Percentiles rank a stretch among this genome's conserved stretches.
These are phyloP conservation scores for Fennellomyces sp. DNA, from an alignment of 371 early-diverging fungal genomes.

Conservation along the genomic window DNA sequence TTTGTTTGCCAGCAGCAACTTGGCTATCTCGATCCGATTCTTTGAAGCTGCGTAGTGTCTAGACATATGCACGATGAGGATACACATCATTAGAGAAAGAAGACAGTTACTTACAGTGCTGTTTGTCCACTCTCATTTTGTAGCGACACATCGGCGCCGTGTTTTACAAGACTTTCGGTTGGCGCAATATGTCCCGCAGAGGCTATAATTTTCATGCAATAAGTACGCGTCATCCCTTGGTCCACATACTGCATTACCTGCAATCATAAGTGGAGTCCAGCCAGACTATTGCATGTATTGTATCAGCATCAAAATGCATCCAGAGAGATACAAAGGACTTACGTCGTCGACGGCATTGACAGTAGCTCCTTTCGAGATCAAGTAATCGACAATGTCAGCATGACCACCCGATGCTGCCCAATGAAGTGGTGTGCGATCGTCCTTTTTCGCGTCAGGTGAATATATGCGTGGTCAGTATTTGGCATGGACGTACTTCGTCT, in stretches of 20 bases:
- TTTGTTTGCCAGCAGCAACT: conserved; percentile 41
- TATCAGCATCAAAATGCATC: neutral
- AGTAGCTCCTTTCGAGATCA: conserved; percentile 61
- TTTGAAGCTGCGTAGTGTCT: conserved; percentile 65
- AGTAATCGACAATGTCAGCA: conserved; percentile 61
- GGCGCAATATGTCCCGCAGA: conserved; percentile 58
- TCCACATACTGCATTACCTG: conserved; percentile 35
- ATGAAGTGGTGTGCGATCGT: conserved; percentile 40
- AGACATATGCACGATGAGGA: neutral
- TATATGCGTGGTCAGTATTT: conserved; percentile 12
- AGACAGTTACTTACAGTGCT: conserved; percentile 44
- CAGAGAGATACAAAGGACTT: conserved; percentile 7
- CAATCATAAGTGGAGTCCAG: conserved; percentile 68
- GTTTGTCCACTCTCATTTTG: conserved; percentile 60
- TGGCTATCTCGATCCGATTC: conserved; percentile 50
- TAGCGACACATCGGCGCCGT: conserved; percentile 46
- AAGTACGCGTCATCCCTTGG: neutral
- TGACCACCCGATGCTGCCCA: conserved; percentile 76
- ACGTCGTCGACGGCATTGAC: conserved; percentile 62
- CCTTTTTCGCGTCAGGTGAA: conserved; percentile 36
- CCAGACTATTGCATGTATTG: conserved; percentile 33
- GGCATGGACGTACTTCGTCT: conserved; percentile 51
- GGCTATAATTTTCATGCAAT: conserved; percentile 22
- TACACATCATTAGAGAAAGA: neutral
- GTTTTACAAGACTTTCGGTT: conserved; percentile 41